Conservation (phyloP, 2,329 filamentous ascomycete genomes). For the Didymella keratinophila region DNA sequence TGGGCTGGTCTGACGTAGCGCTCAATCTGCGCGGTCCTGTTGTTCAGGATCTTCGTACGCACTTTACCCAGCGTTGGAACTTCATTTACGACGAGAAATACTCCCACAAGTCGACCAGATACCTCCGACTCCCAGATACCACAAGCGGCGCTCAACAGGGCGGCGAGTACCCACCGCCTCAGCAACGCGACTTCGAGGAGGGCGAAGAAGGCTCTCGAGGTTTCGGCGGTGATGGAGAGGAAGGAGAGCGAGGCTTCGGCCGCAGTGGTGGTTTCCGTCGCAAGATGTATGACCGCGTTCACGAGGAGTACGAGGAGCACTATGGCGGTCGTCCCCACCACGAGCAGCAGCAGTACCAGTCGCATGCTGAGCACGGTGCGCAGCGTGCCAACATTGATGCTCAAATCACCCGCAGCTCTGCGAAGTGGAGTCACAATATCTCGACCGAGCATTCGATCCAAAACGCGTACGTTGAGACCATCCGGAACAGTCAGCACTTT, state of each 20-base stretch:
- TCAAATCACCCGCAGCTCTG: slow-evolving; percentile 50
- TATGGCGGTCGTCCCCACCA: slow-evolving; percentile 29
- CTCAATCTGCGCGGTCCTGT: slow-evolving; percentile 78
- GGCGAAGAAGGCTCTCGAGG: slow-evolving; percentile 49
- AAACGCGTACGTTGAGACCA: slow-evolving; percentile 81
- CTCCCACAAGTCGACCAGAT: slow-evolving; percentile 62
- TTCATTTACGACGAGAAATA: slow-evolving; percentile 90
- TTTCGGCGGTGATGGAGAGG: slow-evolving; percentile 42
- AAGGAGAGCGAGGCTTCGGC: slow-evolving; percentile 46
- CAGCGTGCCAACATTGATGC: slow-evolving; percentile 43
- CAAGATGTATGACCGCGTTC: slow-evolving; percentile 39
- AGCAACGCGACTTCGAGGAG: slow-evolving; percentile 46
- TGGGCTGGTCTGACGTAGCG: slow-evolving; percentile 92
- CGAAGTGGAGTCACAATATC: slow-evolving; percentile 68
- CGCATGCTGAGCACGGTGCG: slow-evolving; percentile 42
- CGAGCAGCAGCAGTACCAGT: slow-evolving; percentile 29
- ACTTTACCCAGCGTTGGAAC: slow-evolving; percentile 91
- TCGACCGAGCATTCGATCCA: slow-evolving; percentile 79
- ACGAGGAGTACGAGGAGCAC: slow-evolving; percentile 37
- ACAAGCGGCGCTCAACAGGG: slow-evolving; percentile 45
- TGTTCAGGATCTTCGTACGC: slow-evolving; percentile 75
- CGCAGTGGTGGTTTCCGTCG: slow-evolving; percentile 38
- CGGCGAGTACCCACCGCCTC: slow-evolving; percentile 54
- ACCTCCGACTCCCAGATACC: slow-evolving; percentile 48
- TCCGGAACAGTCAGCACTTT: slow-evolving; percentile 73